Base-by-base conservation (phyloP, 164 flowering plant species). In the Echeveria elegans region DNA sequence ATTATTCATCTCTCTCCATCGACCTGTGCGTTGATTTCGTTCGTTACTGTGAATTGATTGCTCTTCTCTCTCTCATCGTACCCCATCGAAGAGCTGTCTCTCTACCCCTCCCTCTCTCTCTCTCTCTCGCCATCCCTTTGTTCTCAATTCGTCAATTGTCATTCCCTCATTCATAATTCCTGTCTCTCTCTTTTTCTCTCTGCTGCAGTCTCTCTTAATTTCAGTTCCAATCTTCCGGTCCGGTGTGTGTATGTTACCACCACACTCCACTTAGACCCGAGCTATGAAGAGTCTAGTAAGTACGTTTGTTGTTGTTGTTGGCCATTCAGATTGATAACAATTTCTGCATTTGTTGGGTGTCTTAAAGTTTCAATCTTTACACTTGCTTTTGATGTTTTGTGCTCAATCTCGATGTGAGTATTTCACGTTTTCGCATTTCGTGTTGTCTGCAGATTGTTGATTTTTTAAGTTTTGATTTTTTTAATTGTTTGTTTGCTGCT, bases 291-390 rank as follows among this genome's bases (percentile, higher is more conserved):
- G 56, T 24, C 56, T 50, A 50, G 56, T 50, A 50, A 50, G 56
- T 50, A 50, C 56, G 56, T 50, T 50, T 50, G 56, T 50, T 50
- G 18, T 18, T 50, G n/a, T 5, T 26, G 21, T 50, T 50, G n/a
- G n/a, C n/a, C n/a, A n/a, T n/a, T n/a, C n/a, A 23, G 1, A 10
- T 50, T n/a, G n/a, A 7, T 6, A 9, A 9, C 24, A 23, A 50
- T 56, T 56, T 53, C 15, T 53, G 60, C 60, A 53, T 53, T 26
- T 56, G 31, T 26, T 56, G 31, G 61, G 61, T 56, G 61, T 56
- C 32, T 56, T 6, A 56, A 56, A 56, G 61, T 28, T 56, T 2
- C 32, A 12, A 28, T 26, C 61, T 56, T 56, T 24, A 5, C 26
- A 23, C 32, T 56, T 56, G 61, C 28, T 56, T 56, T 56, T 32